Conservation (phyloP, 75 land plant genomes). For the Pinus tabuliformis region DNA sequence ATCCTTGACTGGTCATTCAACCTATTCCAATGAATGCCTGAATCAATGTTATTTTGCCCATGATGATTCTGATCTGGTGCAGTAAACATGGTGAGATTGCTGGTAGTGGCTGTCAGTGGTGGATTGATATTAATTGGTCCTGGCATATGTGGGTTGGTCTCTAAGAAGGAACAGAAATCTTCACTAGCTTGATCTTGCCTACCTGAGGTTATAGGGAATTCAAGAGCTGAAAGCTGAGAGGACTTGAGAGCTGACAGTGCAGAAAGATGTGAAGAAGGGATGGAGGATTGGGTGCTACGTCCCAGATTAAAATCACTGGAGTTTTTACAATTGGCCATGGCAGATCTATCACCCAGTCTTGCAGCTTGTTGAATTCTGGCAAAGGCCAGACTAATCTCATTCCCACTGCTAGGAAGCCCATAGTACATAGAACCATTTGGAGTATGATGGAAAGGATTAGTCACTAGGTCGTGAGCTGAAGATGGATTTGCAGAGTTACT, state of each 20-base stretch:
- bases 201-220: neutral
- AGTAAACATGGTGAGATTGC: conserved; percentile 1
- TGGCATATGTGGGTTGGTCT: conserved; percentile 3
- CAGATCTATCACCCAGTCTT: conserved; percentile 7
- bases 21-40: conserved; percentile 5
- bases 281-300: conserved; percentile 3
- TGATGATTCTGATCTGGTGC: neutral
- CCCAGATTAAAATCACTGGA: conserved; percentile 1
- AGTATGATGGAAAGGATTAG: conserved; percentile 6
- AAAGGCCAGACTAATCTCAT: conserved; percentile 8
- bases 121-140: neutral
- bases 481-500: neutral
- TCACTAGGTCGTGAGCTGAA: neutral
- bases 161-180: neutral
- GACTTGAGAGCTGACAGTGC: conserved; percentile 2
- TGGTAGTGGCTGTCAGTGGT: neutral
- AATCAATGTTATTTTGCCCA: neutral
- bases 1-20: neutral
- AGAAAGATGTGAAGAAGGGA: conserved; percentile 3
- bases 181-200: conserved; percentile 2
- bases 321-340: neutral
- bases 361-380: conserved; percentile 9
- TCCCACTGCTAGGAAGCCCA: conserved; percentile 9
- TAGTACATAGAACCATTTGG: neutral
- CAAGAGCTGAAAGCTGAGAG: neutral